Base-by-base conservation (phyloP, 2,329 filamentous ascomycete species). In the Pseudogymnoascus sp. region DNA sequence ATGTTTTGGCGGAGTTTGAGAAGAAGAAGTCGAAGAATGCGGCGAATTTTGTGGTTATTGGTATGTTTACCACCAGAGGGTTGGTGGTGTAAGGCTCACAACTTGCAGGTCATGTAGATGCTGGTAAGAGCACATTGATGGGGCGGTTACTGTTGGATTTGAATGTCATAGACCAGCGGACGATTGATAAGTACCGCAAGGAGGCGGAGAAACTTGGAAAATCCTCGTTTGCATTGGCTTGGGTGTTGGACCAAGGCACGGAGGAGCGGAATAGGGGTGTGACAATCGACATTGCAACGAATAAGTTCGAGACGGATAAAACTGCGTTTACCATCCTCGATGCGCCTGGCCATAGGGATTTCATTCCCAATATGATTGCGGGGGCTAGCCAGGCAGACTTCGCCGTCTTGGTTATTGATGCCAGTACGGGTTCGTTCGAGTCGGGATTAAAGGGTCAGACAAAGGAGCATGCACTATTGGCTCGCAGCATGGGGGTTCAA, bases 361-460 rank as follows among this genome's bases (percentile, higher is more conserved):
- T 97, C 71, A 91, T 99, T 18, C 94, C 94, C 0, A 99, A 97
- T 73, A 99, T 99, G 94, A 97, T 99, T 72, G 93, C 93, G 2
- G 94, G 94, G 12, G 91, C 93, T 3, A 94, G 90, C 62, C 93
- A 97, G 74, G 95, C 94, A 8, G 94, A 99, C 72, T 94, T 97
- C 73, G 94, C 92, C 0, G 88, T 99, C 0, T 78, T 99, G 2
- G 94, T 99, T 18, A 90, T 99, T 63, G 94, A 99, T 72, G 89
- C 93, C 4, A 88, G 89, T 62, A 90, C 85, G 0, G 94, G 93
- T 35, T 92, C 92, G 35, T 97, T 97, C 66, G 94, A 99, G 72
- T 91, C 91, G 3, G 95, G 94, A 0, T 78, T 97, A 33, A 93
- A 89, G 70, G 94, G 94, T 0, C 94, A 99, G 72, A 99, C 94